phyloP scores from a whole-genome alignment of 2,329 filamentous ascomycete genomes.

The Thelonectria blattea region DNA sequence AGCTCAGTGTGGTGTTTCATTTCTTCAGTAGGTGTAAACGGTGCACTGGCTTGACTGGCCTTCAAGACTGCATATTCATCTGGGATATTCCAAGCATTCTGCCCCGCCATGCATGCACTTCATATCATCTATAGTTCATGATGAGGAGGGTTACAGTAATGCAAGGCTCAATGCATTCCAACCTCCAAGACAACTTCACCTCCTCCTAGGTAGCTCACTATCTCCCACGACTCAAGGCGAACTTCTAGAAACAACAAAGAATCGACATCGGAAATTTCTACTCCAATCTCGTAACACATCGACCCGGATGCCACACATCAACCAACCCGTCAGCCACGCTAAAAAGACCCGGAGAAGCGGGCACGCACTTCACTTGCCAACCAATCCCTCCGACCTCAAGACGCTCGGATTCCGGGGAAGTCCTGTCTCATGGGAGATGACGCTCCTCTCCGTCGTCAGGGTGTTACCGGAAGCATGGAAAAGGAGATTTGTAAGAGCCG shows the following conservation, averaged over 20 bases:
- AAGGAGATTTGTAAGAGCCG: background rate
- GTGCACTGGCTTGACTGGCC: too few relatives aligned
- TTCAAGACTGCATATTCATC: background rate
- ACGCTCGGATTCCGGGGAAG: background rate
- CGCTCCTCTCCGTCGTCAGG: background rate
- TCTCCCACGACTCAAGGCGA: background rate
- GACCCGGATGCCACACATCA: background rate
- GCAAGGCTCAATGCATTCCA: too few relatives aligned
- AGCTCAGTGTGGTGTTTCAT: too few relatives aligned
- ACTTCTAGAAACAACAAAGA: background rate
- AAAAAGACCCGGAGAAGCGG: constrained; percentile 9
- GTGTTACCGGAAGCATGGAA: background rate
- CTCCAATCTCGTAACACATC: background rate
- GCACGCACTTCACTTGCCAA: constrained; percentile 5
- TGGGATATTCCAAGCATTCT: constrained; percentile 1
- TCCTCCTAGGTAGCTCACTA: too few relatives aligned
- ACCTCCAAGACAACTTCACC: too few relatives aligned
- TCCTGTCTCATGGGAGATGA: background rate
- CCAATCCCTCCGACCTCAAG: background rate
- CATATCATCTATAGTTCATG: background rate
- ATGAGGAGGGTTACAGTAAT: background rate
- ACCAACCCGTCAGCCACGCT: background rate
- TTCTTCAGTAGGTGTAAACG: background rate
- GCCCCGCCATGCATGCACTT: constrained; percentile 3
- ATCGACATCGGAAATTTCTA: background rate